A percentile compares a stretch with the other conserved stretches of the same genome.
Evolutionary conservation across 2,329 filamentous ascomycete species (phyloP).

Genomic region (Aspergillus sp.): DNA sequence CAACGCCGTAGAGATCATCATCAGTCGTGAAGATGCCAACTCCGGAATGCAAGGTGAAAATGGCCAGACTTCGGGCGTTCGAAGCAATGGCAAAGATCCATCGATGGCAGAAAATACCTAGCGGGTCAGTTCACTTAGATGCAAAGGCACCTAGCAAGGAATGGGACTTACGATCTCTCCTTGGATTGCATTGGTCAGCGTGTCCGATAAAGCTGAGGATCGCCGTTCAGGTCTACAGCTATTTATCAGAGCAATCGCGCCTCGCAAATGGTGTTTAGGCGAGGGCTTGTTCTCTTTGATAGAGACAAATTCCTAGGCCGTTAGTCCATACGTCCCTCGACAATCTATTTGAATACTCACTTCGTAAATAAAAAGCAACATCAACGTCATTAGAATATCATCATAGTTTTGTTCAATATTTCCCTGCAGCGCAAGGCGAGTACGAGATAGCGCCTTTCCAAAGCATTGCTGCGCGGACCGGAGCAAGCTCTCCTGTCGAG

Average conservation of each 20-base stretch:
- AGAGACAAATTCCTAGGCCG: constrained; percentile 25
- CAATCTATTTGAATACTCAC: constrained; percentile 10
- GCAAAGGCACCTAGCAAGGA: neutral
- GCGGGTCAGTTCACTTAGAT: neutral
- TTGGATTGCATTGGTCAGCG: constrained; percentile 24
- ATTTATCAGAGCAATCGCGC: constrained; percentile 30
- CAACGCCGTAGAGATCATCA: constrained; percentile 21
- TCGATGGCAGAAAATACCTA: constrained; percentile 27
- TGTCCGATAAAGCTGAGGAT: constrained; percentile 15
- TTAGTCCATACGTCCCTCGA: neutral
- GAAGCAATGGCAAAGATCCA: constrained; percentile 19
- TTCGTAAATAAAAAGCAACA: constrained; percentile 29
- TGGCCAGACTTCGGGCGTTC: constrained; percentile 26
- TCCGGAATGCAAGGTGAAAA: constrained; percentile 15
- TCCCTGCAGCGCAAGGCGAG: constrained; percentile 22
- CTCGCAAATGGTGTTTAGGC: constrained; percentile 27
- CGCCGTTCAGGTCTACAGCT: constrained; percentile 17
- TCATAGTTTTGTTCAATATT: constrained; percentile 21
- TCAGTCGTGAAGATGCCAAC: constrained; percentile 21
- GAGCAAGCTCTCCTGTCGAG: constrained; percentile 24
- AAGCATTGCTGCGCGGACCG: constrained; percentile 24
- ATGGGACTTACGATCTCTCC: constrained; percentile 24
- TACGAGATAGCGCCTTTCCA: constrained; percentile 24
- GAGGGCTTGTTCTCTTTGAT: constrained; percentile 24
- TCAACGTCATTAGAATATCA: constrained; percentile 24